Evolutionary conservation across 169 alveolate species (phyloP).

Genomic region (Theileria orientalis): DNA sequence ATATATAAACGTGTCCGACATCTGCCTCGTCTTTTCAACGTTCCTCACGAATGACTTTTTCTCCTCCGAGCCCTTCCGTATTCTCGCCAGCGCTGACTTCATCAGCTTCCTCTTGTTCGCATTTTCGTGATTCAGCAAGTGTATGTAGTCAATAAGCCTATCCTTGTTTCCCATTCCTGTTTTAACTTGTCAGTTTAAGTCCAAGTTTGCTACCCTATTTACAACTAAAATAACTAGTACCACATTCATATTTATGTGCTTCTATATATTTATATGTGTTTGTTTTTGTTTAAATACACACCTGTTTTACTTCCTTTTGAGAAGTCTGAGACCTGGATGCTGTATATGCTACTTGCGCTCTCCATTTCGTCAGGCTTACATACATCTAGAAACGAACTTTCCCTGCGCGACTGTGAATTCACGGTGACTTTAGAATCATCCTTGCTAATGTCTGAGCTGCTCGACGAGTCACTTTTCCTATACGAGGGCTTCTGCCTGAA

Average conservation of each 20-base stretch:
- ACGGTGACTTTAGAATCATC: too few species aligned
- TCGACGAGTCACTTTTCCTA: too few species aligned
- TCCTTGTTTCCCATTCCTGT: neutral
- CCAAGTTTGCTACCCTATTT: too few species aligned
- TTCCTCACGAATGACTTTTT: neutral
- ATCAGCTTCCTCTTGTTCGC: slow-evolving; percentile 6
- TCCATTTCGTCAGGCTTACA: too few species aligned
- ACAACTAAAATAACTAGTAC: too few species aligned
- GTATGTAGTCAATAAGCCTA: slow-evolving; percentile 6
- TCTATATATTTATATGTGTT: neutral
- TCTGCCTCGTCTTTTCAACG: slow-evolving; percentile 17
- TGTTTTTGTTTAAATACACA: neutral
- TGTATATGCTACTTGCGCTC: too few species aligned
- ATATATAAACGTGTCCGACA: slow-evolving; percentile 25
- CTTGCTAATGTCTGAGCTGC: too few species aligned
- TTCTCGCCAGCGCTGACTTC: slow-evolving; percentile 10
- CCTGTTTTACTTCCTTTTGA: too few species aligned
- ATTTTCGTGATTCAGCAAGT: slow-evolving; percentile 11
- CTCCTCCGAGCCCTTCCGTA: slow-evolving; percentile 1
- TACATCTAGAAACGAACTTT: too few species aligned
- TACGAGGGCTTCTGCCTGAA: neutral
- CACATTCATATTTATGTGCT: neutral
- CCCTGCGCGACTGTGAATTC: too few species aligned
- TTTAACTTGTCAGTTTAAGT: too few species aligned
- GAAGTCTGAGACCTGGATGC: too few species aligned